Percentiles rank a stretch among this genome's conserved stretches.
Conservation (phyloP, 2,329 filamentous ascomycete species). For the Lachnellula occidentalis region DNA sequence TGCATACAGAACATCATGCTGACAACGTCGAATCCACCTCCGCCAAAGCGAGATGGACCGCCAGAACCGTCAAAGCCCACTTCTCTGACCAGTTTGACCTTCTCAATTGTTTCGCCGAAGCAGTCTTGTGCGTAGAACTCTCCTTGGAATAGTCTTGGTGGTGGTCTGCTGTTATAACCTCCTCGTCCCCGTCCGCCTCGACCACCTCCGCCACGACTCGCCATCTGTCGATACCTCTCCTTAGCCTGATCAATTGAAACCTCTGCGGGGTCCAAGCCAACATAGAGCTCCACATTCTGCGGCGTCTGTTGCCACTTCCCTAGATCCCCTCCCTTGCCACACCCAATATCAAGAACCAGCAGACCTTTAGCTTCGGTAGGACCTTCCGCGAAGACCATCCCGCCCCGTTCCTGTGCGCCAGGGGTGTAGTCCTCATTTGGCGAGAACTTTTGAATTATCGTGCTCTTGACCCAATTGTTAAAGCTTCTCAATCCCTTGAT, state of each 20-base stretch:
- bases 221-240: conserved; percentile 75
- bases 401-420: conserved; percentile 49
- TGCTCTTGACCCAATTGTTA: conserved; percentile 99
- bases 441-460: conserved; percentile 93
- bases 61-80: conserved; percentile 72
- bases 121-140: conserved; percentile 91
- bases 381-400: conserved; percentile 29
- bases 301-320: conserved; percentile 94
- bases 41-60: conserved; percentile 62
- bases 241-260: conserved; percentile 86
- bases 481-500: conserved; percentile 93
- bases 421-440: conserved; percentile 69
- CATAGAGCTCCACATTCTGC: conserved; percentile 86
- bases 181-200: conserved; percentile 50
- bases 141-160: conserved; percentile 67
- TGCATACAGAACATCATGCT: conserved; percentile 99
- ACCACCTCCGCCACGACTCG: conserved; percentile 47
- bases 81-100: conserved; percentile 74
- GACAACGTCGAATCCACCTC: conserved; percentile 88
- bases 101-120: conserved; percentile 76
- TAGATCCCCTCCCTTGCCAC: conserved; percentile 92
- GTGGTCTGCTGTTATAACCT: conserved; percentile 41
- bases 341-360: conserved; percentile 87
- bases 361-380: conserved; percentile 47
- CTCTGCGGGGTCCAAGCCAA: conserved; percentile 89